Evolutionary conservation across 2,329 filamentous ascomycete genomes (phyloP), one percentile per base, ranked within the genome.

Genomic region (Thielaviopsis cerberus): DNA sequence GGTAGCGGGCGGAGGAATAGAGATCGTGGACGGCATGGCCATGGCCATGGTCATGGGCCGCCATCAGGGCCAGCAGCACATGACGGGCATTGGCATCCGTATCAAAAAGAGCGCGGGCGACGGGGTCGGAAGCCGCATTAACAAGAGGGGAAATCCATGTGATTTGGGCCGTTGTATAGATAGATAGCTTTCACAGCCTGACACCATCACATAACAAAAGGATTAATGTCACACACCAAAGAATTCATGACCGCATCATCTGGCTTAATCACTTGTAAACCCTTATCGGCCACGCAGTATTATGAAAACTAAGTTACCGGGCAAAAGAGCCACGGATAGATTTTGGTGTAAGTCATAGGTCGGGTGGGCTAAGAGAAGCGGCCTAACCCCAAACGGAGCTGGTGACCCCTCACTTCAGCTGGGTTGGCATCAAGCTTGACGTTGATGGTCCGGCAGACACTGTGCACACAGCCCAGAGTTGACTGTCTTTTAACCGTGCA

Each of bases 11-110:
- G 59, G 7, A 30, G 59, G 34, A 54, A 57, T n/a, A 54, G 60
- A 55, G 45, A 54, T 5, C 53, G 59, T 7, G 51, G 57, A 23
- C 52, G 59, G 48, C 34, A 25, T 30, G 51, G 57, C 13, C 48
- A 37, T 20, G 55, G 50, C 1, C 55, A 41, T 22, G 53, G 53
- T n/a, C 51, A 57, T 30, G 59, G 59, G 34, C 53, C 55, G 17
- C 52, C 59, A 20, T 54, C 53, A 23, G 59, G 59, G 34, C 59
- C 59, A 11, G 52, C 59, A 20, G 56, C 48, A 7, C 54, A 57
- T 45, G 53, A 58, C 51, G 41, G 41, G 23, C 50, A 58, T 25
- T 61, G 59, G 59, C 56, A 61, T 54, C 59, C 59, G 26, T 61
- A 61, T 30, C 30, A 45, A 22, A 58, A 58, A 37, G 56, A 61